Percentiles rank a stretch among this genome's conserved stretches.
Evolutionary conservation across 129 eudicot genomes (phyloP).

Genomic region (Pulicaria dysenterica): DNA sequence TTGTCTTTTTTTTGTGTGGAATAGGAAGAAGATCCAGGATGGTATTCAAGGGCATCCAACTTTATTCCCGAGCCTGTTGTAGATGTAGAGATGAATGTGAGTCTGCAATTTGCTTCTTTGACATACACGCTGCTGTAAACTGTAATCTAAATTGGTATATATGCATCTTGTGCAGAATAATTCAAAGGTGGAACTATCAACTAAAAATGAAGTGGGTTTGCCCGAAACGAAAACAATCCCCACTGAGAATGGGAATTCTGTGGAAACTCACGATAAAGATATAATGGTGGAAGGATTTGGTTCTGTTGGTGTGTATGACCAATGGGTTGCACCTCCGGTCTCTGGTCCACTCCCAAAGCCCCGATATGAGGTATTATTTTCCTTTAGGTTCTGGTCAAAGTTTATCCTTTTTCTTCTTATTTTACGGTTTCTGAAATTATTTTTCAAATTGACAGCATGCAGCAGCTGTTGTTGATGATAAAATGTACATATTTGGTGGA

Average conservation of each 20-base stretch:
- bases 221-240: slow-evolving; percentile 68
- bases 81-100: slow-evolving; percentile 87
- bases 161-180: slow-evolving; percentile 49
- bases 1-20: slow-evolving; percentile 26
- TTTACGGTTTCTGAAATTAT: not conserved
- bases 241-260: slow-evolving; percentile 64
- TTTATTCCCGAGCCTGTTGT: slow-evolving; percentile 64
- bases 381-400: not conserved
- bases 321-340: slow-evolving; percentile 86
- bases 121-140: not conserved
- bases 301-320: slow-evolving; percentile 79
- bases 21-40: slow-evolving; percentile 99
- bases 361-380: slow-evolving; percentile 77
- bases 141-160: not conserved
- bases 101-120: slow-evolving; percentile 29
- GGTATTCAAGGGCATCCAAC: slow-evolving; percentile 91
- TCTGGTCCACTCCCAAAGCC: slow-evolving; percentile 87
- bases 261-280: slow-evolving; percentile 87
- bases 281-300: slow-evolving; percentile 69
- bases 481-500: slow-evolving; percentile 96
- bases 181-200: slow-evolving; percentile 42
- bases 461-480: slow-evolving; percentile 92
- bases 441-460: slow-evolving; percentile 67
- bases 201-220: slow-evolving; percentile 54
- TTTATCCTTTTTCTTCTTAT: not conserved